These are phyloP conservation scores for Elsinoe ampelina DNA, from an alignment of 2,329 filamentous ascomycete genomes.

Conservation along the genomic window DNA sequence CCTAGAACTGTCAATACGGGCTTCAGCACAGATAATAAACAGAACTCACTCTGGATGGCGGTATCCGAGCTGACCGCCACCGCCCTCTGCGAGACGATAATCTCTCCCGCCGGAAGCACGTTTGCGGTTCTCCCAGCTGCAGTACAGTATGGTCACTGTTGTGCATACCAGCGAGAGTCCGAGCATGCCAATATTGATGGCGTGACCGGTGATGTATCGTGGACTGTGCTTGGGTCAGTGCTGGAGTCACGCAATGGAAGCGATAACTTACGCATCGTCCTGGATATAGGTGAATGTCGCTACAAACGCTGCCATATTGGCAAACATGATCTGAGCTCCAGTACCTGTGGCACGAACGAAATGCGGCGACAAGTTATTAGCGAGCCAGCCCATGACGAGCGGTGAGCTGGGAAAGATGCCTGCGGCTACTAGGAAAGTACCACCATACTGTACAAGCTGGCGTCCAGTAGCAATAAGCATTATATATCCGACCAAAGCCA, in stretches of 20 bases:
- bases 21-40: background rate
- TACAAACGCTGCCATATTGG: constrained; percentile 28
- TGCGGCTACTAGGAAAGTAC: constrained; percentile 28
- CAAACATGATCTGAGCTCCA: constrained; percentile 32
- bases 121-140: constrained; percentile 32
- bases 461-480: constrained; percentile 28
- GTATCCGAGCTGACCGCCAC: constrained; percentile 30
- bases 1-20: background rate
- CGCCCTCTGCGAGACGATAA: constrained; percentile 23
- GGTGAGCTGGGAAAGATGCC: constrained; percentile 23
- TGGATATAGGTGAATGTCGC: constrained; percentile 34
- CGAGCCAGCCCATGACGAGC: constrained; percentile 24
- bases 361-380: constrained; percentile 37
- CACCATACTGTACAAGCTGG: constrained; percentile 29
- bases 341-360: constrained; percentile 36
- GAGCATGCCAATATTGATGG: constrained; percentile 30
- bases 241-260: background rate
- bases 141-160: constrained; percentile 27
- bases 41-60: constrained; percentile 24
- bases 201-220: constrained; percentile 30
- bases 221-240: constrained; percentile 21
- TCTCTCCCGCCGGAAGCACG: constrained; percentile 28
- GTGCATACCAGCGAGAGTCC: constrained; percentile 25
- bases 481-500: constrained; percentile 29
- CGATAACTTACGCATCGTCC: constrained; percentile 30